Percentiles rank a stretch among this genome's conserved stretches.
Conservation (phyloP, 2,329 filamentous ascomycete species). For the Neonectria ditissima region DNA sequence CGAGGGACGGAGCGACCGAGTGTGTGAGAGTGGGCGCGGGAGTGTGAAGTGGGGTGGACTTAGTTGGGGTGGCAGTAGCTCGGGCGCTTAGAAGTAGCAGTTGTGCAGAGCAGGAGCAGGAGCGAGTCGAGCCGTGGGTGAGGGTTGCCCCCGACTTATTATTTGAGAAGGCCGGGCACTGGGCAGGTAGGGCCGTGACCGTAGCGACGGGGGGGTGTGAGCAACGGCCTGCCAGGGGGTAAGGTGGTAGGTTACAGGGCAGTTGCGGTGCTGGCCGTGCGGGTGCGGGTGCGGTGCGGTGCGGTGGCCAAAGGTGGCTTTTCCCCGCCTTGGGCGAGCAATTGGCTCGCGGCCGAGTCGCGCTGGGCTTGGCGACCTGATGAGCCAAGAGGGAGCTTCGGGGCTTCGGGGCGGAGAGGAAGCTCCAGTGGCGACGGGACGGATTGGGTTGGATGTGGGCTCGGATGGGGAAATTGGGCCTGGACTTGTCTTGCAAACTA, state of each 20-base stretch:
- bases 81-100: slow-evolving; percentile 40
- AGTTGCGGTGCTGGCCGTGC: slow-evolving; percentile 35
- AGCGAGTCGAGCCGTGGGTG: slow-evolving; percentile 30
- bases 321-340: slow-evolving; percentile 37
- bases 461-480: slow-evolving; percentile 18
- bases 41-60: slow-evolving; percentile 25
- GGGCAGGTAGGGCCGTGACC: slow-evolving; percentile 35
- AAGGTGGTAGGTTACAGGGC: slow-evolving; percentile 20
- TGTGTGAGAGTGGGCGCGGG: slow-evolving; percentile 19
- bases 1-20: slow-evolving; percentile 21
- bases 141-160: slow-evolving; percentile 44
- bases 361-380: slow-evolving; percentile 36
- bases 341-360: slow-evolving; percentile 39
- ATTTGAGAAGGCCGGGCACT: slow-evolving; percentile 40
- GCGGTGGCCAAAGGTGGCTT: slow-evolving; percentile 14
- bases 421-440: slow-evolving; percentile 13
- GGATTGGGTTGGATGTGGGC: slow-evolving; percentile 21
- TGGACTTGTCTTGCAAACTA: slow-evolving; percentile 28
- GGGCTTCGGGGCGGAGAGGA: slow-evolving; percentile 1
- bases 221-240: slow-evolving; percentile 10
- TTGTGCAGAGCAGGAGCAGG: slow-evolving; percentile 15
- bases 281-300: slow-evolving; percentile 13
- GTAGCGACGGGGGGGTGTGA: slow-evolving; percentile 31
- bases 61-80: slow-evolving; percentile 26
- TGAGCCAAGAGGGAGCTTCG: slow-evolving; percentile 21